These are phyloP conservation scores for Amphibolis antarctica DNA, from an alignment of 106 monocot genomes.

Conservation along the genomic window DNA sequence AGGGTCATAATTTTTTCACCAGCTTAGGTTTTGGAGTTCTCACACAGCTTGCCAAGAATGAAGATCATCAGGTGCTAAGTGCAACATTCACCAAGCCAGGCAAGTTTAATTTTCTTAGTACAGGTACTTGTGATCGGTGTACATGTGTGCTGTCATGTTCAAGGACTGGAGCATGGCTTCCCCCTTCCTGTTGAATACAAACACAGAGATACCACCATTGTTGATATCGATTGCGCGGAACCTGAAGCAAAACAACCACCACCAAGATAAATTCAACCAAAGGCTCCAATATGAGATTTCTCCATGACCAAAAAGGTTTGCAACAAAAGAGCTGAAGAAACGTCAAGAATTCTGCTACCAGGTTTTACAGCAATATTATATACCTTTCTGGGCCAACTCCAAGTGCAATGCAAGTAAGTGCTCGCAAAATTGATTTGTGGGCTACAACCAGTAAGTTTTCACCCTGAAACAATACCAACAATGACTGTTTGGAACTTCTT, in stretches of 20 bases:
- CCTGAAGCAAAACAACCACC: conserved; percentile 23
- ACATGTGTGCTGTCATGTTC: conserved; percentile 77
- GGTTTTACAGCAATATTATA: not conserved
- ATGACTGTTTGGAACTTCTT: not conserved
- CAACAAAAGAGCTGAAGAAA: not conserved
- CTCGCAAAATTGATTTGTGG: conserved; percentile 69
- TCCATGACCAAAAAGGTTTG: not conserved
- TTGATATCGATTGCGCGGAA: conserved; percentile 64
- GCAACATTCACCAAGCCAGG: too few species aligned
- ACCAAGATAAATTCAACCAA: too few species aligned
- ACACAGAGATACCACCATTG: conserved; percentile 64
- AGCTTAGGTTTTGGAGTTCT: too few species aligned
- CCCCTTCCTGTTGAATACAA: conserved; percentile 51
- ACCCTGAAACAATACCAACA: conserved; percentile 26
- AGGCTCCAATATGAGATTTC: not conserved
- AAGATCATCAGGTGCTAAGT: too few species aligned
- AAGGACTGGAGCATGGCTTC: conserved; percentile 65
- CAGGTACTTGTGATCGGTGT: conserved; percentile 46
- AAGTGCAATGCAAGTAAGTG: conserved; percentile 63
- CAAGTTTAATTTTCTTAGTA: conserved; percentile 13
- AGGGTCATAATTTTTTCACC: too few species aligned
- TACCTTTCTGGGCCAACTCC: conserved; percentile 66
- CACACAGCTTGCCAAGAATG: too few species aligned
- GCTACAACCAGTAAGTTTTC: conserved; percentile 57
- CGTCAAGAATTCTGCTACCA: not conserved